These are phyloP conservation scores for Thelonectria olida DNA, from an alignment of 2,329 filamentous ascomycete genomes.

Conservation along the genomic window DNA sequence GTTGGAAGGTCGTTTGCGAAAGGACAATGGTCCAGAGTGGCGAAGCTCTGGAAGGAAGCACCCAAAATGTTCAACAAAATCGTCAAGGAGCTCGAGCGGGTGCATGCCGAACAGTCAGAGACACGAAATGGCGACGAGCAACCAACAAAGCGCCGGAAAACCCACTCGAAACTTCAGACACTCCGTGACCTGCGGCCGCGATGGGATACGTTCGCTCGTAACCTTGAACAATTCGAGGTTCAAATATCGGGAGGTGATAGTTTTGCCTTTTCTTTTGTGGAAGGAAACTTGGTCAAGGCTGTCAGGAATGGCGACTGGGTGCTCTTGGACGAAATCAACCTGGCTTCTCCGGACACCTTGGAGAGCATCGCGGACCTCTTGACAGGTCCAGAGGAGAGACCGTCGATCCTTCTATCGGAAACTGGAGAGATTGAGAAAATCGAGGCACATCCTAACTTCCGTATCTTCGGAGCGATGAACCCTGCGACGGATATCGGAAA, in stretches of 20 bases:
- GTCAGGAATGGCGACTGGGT: conserved; percentile 97
- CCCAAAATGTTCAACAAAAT: conserved; percentile 85
- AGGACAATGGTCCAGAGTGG: conserved; percentile 86
- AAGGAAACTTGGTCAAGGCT: conserved; percentile 97
- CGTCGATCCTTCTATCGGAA: conserved; percentile 90
- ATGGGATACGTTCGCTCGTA: conserved; percentile 83
- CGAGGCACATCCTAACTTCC: conserved; percentile 88
- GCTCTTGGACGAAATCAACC: conserved; percentile 94
- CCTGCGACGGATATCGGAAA: conserved; percentile 98
- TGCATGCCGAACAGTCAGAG: conserved; percentile 51
- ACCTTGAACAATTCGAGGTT: conserved; percentile 80
- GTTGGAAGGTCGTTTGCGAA: conserved; percentile 82
- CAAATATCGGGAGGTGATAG: conserved; percentile 78
- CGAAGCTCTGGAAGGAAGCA: conserved; percentile 88
- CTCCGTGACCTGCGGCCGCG: conserved; percentile 66
- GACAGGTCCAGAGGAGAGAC: conserved; percentile 74
- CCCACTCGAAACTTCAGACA: conserved; percentile 72
- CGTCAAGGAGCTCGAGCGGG: conserved; percentile 62
- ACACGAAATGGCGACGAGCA: conserved; percentile 53
- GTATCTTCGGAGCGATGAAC: conserved; percentile 99
- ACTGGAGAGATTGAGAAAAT: conserved; percentile 93
- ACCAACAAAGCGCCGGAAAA: conserved; percentile 76
- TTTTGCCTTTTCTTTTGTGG: conserved; percentile 95
- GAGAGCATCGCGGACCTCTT: conserved; percentile 93
- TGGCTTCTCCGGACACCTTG: conserved; percentile 92